These are phyloP conservation scores for Fusarium anguioides DNA, from an alignment of 2,329 filamentous ascomycete species.

Conservation along the genomic window DNA sequence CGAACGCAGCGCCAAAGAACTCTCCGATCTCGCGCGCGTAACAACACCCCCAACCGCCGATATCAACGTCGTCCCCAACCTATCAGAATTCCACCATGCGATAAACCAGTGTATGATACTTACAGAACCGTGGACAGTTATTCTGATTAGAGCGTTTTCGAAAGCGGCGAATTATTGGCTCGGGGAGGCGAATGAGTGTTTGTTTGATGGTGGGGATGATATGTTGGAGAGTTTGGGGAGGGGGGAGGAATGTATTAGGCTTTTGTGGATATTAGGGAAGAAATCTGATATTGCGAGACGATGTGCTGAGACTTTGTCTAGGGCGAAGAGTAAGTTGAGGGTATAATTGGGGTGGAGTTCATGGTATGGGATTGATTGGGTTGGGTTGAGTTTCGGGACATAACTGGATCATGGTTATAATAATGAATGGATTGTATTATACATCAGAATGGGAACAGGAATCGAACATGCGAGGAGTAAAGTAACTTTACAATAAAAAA, in stretches of 20 bases:
- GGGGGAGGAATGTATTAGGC: conserved; percentile 61
- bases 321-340: conserved; percentile 2
- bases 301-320: conserved; percentile 34
- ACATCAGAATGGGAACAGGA: too few relatives aligned
- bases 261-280: conserved; percentile 63
- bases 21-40: conserved; percentile 61
- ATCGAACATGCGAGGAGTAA: too few relatives aligned
- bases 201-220: conserved; percentile 38
- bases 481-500: too few relatives aligned
- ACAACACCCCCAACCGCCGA: conserved; percentile 49
- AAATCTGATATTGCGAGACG: conserved; percentile 61
- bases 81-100: conserved; percentile 62
- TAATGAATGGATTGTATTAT: too few relatives aligned
- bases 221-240: conserved; percentile 49
- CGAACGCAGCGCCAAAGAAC: conserved; percentile 55
- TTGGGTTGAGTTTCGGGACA: background rate
- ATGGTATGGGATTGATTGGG: background rate
- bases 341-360: background rate
- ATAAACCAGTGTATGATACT: conserved; percentile 64
- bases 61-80: conserved; percentile 1
- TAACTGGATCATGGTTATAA: too few relatives aligned
- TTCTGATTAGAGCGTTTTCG: conserved; percentile 63
- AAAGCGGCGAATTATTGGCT: conserved; percentile 56
- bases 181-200: conserved; percentile 43
- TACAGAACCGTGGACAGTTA: conserved; percentile 69